Evolutionary conservation across 2,329 filamentous ascomycete genomes (phyloP), one percentile per base, ranked within the genome.

Genomic region (Colletotrichum ledebouriae): DNA sequence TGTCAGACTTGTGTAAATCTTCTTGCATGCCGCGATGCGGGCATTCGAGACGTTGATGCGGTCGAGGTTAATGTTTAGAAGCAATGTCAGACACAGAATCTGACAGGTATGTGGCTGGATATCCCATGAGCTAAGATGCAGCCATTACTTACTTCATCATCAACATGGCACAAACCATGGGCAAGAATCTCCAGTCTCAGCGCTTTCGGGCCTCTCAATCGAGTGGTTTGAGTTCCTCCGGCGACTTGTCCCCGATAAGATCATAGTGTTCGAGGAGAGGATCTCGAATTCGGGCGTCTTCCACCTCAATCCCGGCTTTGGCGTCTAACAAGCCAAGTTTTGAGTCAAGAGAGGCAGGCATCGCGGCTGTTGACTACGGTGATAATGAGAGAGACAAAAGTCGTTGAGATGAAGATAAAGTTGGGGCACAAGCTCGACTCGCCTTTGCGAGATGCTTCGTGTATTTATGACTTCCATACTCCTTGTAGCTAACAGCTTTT

Each of bases 21-120:
- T 75, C 65, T 52, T 79, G 76, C 67, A 81, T 76, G 3, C 78
- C 78, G 6, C 78, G 11, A 81, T 75, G 41, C 78, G 76, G 10
- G 79, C 79, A 69, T 81, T 81, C 49, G 82, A 83, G 33, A 86
- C 82, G 70, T 86, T 86, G 37, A 83, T 84, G 58, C 83, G 78
- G 67, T 85, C 83, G 17, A 86, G 78, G 71, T 85, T 86, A 71
- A 83, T 85, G 9, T 6, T 5, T 11, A 2, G 11, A 0, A 11
- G 29, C 49, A 4, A 15, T 22, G 22, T 22, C 22, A 22, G 22
- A 4, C 20, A 44, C 4, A 12, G 6, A 15, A 11, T 2, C 9
- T 1, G 4, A 13, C 15, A 11, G 17, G 13, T 0, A 2, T 25
- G 5, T 13, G 41, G 25, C 1, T 4, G 22, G 25, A 29, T 17